Conservation (phyloP, 345 rosid genomes). For the Linum usitatissimum region DNA sequence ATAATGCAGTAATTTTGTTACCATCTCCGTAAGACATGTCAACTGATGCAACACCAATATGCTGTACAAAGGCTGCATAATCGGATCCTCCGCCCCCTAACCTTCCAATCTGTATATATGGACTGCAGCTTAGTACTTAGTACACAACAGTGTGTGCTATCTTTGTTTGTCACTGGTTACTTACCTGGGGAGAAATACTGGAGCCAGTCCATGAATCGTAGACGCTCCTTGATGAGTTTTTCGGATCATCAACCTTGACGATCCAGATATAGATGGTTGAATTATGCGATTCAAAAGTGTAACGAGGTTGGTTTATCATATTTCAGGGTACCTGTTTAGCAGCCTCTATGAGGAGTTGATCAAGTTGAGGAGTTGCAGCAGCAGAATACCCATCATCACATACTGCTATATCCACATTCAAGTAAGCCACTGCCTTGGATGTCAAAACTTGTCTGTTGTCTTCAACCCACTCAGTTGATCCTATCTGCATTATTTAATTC, state of each 20-base stretch:
- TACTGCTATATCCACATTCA: constrained; percentile 59
- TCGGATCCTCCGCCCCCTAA: constrained; percentile 67
- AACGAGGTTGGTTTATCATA: too few species aligned
- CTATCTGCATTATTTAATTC: constrained; percentile 34
- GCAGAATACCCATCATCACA: constrained; percentile 53
- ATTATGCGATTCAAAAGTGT: too few species aligned
- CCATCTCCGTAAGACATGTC: constrained; percentile 53
- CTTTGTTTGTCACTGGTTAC: neutral
- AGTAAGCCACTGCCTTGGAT: constrained; percentile 66
- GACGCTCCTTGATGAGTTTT: constrained; percentile 53
- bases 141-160: neutral
- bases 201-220: constrained; percentile 54
- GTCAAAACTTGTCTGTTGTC: constrained; percentile 65
- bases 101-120: constrained; percentile 40
- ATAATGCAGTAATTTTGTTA: constrained; percentile 18
- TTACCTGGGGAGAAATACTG: constrained; percentile 36
- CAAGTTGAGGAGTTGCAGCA: constrained; percentile 76
- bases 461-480: constrained; percentile 92
- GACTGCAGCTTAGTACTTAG: neutral
- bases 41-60: constrained; percentile 58
- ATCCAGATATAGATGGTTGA: constrained; percentile 5
- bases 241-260: constrained; percentile 56
- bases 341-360: constrained; percentile 48
- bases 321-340: constrained; percentile 41
- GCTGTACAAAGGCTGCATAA: constrained; percentile 71